Base-by-base conservation (phyloP, 176 grass and related monocot species). In the Neostapfia colusana region DNA sequence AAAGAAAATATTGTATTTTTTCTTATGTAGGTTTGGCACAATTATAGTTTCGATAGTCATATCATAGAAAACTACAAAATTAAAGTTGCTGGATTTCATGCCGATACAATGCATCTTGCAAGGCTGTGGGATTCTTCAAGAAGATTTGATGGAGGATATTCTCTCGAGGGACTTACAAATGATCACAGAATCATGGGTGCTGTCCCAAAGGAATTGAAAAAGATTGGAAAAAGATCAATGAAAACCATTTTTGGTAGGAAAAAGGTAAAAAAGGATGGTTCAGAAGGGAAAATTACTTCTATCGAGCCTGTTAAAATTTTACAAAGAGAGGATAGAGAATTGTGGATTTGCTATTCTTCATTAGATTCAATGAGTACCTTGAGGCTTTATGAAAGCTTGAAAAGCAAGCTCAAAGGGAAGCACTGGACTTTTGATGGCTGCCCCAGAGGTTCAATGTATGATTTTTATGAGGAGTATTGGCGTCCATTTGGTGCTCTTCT, bases 41-140 rank as follows among this genome's bases (percentile, higher is more conserved):
- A 98, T 42, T 94, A 98, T 86, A 98, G 95, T 91, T 98, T 97
- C n/a, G 94, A 94, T 90, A 88, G 77, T 72, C 95, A 98, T 75
- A 75, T 90, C 34, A 82, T 98, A 84, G 87, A 89, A 77, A 98
- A 98, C 77, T 82, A 88, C 74, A 89, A 87, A 58, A 92, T 98
- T 74, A 94, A 94, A 61, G 87, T 94, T 70, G 59, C 80, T 88
- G 95, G 95, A 66, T 98, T 94, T 84, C 85, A 98, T 91, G 95
- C 89, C 1, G 95, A 98, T 90, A 98, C 95, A 54, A 98, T 98
- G 91, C 95, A 98, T 88, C 89, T 98, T 31, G 91, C 95, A 78
- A 73, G 95, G 36, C 89, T 98, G 82, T 98, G 89, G 79, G 89
- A 98, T 49, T 98, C 91, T 40, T 94, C 91, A n/a, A 93, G 91